Percentiles rank a stretch among this genome's conserved stretches.
These are phyloP conservation scores for Saccharomyces hybrid DNA, from an alignment of 1,139 yeast species.

Conservation along the genomic window DNA sequence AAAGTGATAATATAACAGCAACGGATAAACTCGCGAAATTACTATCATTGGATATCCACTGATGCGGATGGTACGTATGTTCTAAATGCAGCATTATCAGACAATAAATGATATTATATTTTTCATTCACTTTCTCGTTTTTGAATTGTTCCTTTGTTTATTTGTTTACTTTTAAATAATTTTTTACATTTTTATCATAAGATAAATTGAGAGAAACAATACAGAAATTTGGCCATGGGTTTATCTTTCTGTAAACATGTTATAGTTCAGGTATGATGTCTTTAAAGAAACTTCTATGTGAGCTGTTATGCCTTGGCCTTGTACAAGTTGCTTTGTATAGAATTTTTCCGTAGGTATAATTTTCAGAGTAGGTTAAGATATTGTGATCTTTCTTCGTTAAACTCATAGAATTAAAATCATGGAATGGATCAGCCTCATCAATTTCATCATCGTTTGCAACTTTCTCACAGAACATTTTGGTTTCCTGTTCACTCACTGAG, in stretches of 20 bases:
- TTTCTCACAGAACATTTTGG: slow-evolving; percentile 35
- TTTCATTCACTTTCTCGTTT: background rate
- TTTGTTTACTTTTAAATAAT: background rate
- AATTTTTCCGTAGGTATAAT: slow-evolving; percentile 54
- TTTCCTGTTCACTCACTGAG: slow-evolving; percentile 31
- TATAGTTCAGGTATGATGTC: slow-evolving; percentile 25
- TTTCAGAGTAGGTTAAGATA: slow-evolving; percentile 44
- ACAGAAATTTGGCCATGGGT: background rate
- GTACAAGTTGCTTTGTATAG: slow-evolving; percentile 49
- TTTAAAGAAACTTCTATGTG: slow-evolving; percentile 33
- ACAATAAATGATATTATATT: background rate
- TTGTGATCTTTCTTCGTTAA: slow-evolving; percentile 63
- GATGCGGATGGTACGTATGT: background rate
- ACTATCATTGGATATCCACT: slow-evolving; percentile 6
- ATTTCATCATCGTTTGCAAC: slow-evolving; percentile 31
- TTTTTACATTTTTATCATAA: background rate
- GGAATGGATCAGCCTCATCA: slow-evolving; percentile 65
- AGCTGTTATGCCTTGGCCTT: slow-evolving; percentile 34
- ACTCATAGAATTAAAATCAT: slow-evolving; percentile 81
- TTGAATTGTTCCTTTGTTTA: background rate
- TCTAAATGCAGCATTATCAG: background rate
- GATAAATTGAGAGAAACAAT: background rate
- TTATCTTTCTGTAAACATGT: background rate
- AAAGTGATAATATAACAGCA: background rate
- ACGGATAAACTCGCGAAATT: slow-evolving; percentile 8